Base-by-base conservation (phyloP, 2,329 filamentous ascomycete species). In the Neurospora sp. region DNA sequence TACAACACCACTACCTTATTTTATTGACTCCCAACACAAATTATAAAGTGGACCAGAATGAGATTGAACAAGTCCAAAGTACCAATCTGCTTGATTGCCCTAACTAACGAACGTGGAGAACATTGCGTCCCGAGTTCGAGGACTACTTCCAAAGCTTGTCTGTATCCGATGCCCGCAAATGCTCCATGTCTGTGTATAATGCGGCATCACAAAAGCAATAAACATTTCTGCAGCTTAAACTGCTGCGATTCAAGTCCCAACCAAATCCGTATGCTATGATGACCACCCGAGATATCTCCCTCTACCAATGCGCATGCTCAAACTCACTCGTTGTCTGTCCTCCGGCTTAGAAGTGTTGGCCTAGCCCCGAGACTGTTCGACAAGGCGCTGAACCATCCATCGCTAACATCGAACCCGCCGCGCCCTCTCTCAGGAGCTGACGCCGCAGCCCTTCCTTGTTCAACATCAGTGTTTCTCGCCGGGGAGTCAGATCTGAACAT, bases 381-480 rank as follows among this genome's bases (percentile, higher is more conserved):
- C 36, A 70, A 36, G 15, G 69, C 40, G 28, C 65, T 70, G 66
- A 68, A 72, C 70, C 70, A 73, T 11, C 46, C 67, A 28, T 73
- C 71, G 28, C 62, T 39, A 23, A 65, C 40, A 52, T 33, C 66
- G n/a, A 65, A 65, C 11, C 37, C 33, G 28, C 39, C 62, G 12
- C 23, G 66, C 11, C 69, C 57, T 38, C 66, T 43, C 40, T 36
- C 38, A 19, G 73, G 76, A 6, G 75, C 71, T 17, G 76, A 70
- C 2, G 76, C 73, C 17, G 77, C 71, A 2, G 81, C 73, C 3
- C 39, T 57, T 1, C 83, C 83, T 41, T 82, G 82, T 71, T 86
- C 84, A 2, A 83, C 74, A 68, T 86, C 83, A 1, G 77, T 73
- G 15, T 78, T 77, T 36, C 75, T 73, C 11, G 78, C 78, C 11